Base-by-base conservation (phyloP, 2,329 filamentous ascomycete genomes). In the Hymenoscyphus fructigenus region DNA sequence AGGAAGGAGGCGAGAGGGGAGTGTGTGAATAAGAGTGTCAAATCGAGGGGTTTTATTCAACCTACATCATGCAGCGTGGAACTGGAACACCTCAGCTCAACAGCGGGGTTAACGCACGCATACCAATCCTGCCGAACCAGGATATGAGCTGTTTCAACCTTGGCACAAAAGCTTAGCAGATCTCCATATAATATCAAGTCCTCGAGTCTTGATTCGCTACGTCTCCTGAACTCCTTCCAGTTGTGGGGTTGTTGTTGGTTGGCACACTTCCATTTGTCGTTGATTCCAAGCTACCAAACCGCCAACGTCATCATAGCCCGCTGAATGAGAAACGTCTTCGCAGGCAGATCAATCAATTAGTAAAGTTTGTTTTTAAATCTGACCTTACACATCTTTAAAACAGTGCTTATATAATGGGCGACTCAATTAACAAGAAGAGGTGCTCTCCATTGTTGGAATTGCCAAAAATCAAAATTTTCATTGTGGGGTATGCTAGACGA, bases 101-200 rank as follows among this genome's bases (percentile, higher is more conserved):
- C 44, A 23, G 44, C 44, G 44, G 44, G 44, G 44, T 50, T 50
- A 50, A 23, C 14, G 20, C 44, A 23, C n/a, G 44, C 44, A 50
- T 50, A 23, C n/a, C 10, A 50, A 50, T 50, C 44, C n/a, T 23
- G 44, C 44, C 38, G n/a, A 6, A 32, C 41, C 36, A 57, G 34
- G 41, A 59, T 57, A 12, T 23, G 28, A 62, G 60, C 63, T 62
- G 38, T 61, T 56, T 50, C 44, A 63, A 63, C 38, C 65, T 67
- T 67, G 65, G 65, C 65, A 62, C 17, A 50, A 64, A 64, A 64
- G 62, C 62, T 64, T 64, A 64, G 44, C 44, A 50, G n/a, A 26
- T 26, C 44, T 50, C 44, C 44, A 50, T 50, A 2, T 12, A 50
- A 50, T 23, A 3, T 10, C 20, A 23, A 12, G n/a, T 9, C 20